Base-by-base conservation (phyloP, 108 stramenopile genomes). In the Bacterosira constricta region DNA sequence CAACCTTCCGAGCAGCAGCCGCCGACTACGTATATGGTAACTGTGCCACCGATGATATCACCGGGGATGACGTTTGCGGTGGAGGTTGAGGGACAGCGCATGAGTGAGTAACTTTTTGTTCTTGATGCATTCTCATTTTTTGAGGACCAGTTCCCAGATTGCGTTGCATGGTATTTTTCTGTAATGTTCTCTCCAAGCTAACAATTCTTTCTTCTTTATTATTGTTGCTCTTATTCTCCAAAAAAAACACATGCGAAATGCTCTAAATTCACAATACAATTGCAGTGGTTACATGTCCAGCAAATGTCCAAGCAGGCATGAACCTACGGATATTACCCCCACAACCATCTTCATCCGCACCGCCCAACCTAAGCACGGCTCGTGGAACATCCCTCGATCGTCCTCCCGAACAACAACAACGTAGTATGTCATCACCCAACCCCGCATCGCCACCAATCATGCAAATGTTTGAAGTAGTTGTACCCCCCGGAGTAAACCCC, bases 401-500 rank as follows among this genome's bases (percentile, higher is more conserved):
- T 37, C 81, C 75, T 0, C 81, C 73, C 2, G 72, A 77, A 27
- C 63, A 63, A 49, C 64, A 41, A 31, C 44, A 23, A n/a, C 41
- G 41, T n/a, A 42, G 17, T n/a, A 9, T 3, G 2, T n/a, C 41
- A 42, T n/a, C 3, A 8, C 41, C 23, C 5, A 3, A 34, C 15
- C 12, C 53, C 25, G 51, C 64, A 39, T 47, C 36, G 29, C 65
- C 70, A 55, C 67, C 68, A 9, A 53, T 73, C 45, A 90, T 83
- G 54, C 95, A 96, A 83, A 90, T 88, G 47, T 94, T 89, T 80
- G 96, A 97, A 66, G 96, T 97, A 0, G 66, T 81, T 0, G 96
- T 97, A 0, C 96, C 96, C 1, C 68, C 82, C 6, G 96, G 94
- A 20, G 94, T 97, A 0, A 59, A 59, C 9, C 90, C 94, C 9